Base-by-base conservation (phyloP, 768 basidiomycete genomes). In the Boletus pseudopeckii region DNA sequence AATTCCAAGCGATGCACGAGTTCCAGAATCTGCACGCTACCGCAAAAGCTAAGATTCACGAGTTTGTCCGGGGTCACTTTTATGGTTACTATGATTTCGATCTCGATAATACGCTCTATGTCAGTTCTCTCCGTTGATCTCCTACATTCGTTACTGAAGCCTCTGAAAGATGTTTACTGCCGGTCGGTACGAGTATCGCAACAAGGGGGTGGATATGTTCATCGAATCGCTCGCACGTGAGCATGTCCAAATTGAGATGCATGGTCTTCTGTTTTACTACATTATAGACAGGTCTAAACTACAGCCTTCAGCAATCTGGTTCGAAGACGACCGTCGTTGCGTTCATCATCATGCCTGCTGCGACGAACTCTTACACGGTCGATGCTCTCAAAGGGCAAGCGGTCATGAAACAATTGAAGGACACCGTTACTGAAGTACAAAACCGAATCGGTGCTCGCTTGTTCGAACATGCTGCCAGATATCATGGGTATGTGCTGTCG, bases 181-280 rank as follows among this genome's bases (percentile, higher is more conserved):
- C n/a, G 97, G 97, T 39, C 84, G 97, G 41, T 99, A 99, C 72
- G 97, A 99, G 71, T 99, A 97, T 72, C 82, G 97, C 39, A 99
- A 99, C 78, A 99, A 99, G 77, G 97, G 97, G 52, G 94, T 98
- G 30, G 97, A 99, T 69, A 97, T 99, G 96, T 99, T 98, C 70
- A 96, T 99, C 61, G 97, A 99, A 74, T 81, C 88, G 17, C 83
- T 99, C 52, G 97, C 96, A 28, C 91, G 96, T 84, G 59, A 43
- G 81, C 71, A 20, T 42, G 68, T 43, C 34, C 26, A n/a, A 26
- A 22, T 34, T 10, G 14, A 13, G 39, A 14, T 30, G n/a, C 5
- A 14, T 30, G 13, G 6, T 17, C 40, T 2, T 15, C 40, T 51
- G 40, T 22, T 40, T 45, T 36, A 50, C 45, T 3, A 26, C n/a